Evolutionary conservation across 345 rosid species (phyloP), one percentile per base, ranked within the genome.

Genomic region (Microthlaspi erraticum): DNA sequence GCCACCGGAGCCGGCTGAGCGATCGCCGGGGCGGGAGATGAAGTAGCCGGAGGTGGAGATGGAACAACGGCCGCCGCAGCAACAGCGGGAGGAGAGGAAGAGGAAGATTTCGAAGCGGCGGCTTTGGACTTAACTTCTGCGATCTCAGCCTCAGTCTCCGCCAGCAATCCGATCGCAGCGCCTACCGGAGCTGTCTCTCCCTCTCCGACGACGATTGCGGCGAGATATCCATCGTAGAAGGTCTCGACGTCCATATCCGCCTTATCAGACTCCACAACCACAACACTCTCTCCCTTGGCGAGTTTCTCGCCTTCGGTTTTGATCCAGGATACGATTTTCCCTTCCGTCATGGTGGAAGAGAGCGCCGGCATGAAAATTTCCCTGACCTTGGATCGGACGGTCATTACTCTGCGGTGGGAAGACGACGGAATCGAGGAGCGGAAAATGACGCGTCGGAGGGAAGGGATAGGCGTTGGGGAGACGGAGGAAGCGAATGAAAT

Each of bases 271-370:
- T 93, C 97, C 9, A 93, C 97, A 14, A 93, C 98, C 7, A 93
- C 98, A 33, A 91, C 97, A 74, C 97, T 93, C 60, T 93, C 96
- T 17, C 97, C 98, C 60, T 91, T 91, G 36, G 91, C 82, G 46
- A 93, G 91, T 49, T 84, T 82, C 73, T 93, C 98, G 29, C 97
- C 97, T 70, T 93, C 97, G 23, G 96, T 88, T 81, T 86, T 93
- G 78, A 87, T 78, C 98, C 98, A 93, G 7, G 96, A 91, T 26
- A 91, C 98, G 80, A 93, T 93, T 81, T 93, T 93, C 46, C 97
- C 98, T 80, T 93, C 98, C n/a, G 96, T 90, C 98, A 93, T 93
- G 66, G 98, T 91, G 71, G 98, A 93, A 63, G 97, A 91, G 68
- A 93, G 94, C 6, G 98, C 95, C 6, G 97, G 98, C 97, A 93